Evolutionary conservation across 2,329 filamentous ascomycete species (phyloP), one percentile per base, ranked within the genome.

Genomic region (Colletotrichum tropicicola): DNA sequence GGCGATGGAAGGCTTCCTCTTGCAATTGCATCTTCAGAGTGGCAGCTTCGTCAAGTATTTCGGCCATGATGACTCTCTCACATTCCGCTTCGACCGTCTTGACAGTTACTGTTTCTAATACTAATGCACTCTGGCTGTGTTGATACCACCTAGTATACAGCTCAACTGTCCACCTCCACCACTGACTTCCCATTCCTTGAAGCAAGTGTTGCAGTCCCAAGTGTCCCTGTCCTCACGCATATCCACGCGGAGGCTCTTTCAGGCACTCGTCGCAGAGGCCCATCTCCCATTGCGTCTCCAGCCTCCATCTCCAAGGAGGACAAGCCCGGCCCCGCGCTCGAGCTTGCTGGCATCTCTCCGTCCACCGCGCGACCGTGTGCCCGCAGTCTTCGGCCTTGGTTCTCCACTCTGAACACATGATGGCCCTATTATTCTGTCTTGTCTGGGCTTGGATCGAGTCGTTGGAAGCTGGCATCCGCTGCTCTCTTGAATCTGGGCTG

Each of bases 341-440:
- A 15, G 55, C 59, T 17, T 48, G 23, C 27, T 25, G n/a, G 30
- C 59, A 63, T 10, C 30, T n/a, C 17, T 59, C 59, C 6, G 25
- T 21, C 47, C 45, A 45, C 19, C 47, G 17, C 10, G 35, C 45
- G 9, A 58, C 30, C 10, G 45, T 53, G 39, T 63, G 55, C 12
- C 55, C 27, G 15, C 55, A 63, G 19, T 63, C 54, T 5, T 54
- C 44, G 21, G 32, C 49, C 5, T 45, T 58, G 23, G 32, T 39
- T 12, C 25, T 58, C 53, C 52, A 68, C 55, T 7, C 45, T 17
- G 19, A 65, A 51, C 17, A 56, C 65, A 37, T 68, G 35, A 5
- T 47, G 58, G 5, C n/a, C n/a, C n/a, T n/a, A n/a, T 47, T 3
- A 5, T 12, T 12, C 10, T 35, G 9, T 35, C 32, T 12, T 35